Evolutionary conservation across 208 protist genomes (phyloP), one percentile per base, ranked within the genome.

Genomic region (Leishmania turanica): DNA sequence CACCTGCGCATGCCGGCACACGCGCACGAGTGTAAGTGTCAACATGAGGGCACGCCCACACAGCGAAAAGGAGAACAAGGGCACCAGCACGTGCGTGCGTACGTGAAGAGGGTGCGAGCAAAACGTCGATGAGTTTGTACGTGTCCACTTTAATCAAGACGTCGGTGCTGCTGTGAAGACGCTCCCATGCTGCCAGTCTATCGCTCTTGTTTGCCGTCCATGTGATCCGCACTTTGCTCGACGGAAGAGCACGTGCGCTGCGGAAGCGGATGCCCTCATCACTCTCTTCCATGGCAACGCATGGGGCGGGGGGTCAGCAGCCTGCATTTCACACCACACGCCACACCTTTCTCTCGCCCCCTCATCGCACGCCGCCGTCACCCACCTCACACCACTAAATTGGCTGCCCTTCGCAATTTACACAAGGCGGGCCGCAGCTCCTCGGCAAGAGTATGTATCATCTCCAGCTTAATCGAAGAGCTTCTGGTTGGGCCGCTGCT

Each of bases 401-500:
- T 11, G 9, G 40, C 24, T 40, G 40, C 17, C 0, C 11, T 49
- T 45, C 21, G 13, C 34, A n/a, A 49, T 5, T 53, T 73, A 34
- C 68, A 37, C 40, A 49, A 49, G 34, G 68, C 27, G 8, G 21
- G 7, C 68, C 21, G 9, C 9, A 73, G 8, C 42, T 34, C n/a
- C 68, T 73, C 7, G 11, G 68, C 27, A 31, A 73, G 9, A 45
- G 7, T 6, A 11, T 60, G 27, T 37, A 51, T 7, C 2, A 53
- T 49, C 37, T 37, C 24, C 53, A 42, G 27, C 31, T 24, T 53
- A 51, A 3, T 80, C 76, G 66, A 80, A 84, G 0, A 85, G 72
- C 31, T 45, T 76, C 37, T 84, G 45, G 6, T 72, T 40, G 66
- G 69, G 69, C 69, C 69, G 69, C n/a, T 79, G 81, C 73, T 83